phyloP scores from a whole-genome alignment of 2,329 filamentous ascomycete species.

The Lecanosticta acicola region DNA sequence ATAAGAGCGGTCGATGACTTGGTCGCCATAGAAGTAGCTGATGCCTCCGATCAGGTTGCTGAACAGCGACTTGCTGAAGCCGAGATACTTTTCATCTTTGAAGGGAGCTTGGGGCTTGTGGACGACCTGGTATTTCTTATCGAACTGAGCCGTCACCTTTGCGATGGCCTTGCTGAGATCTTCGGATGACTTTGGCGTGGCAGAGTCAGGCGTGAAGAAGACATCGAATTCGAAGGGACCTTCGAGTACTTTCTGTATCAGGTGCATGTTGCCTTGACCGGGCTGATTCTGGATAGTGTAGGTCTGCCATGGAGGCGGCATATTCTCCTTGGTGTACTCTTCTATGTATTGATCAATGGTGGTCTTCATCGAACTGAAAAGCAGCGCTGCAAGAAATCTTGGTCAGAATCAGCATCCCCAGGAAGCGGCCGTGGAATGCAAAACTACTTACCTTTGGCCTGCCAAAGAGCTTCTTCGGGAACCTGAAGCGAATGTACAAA shows the following conservation, averaged over 20 bases:
- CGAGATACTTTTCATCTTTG: slow-evolving; percentile 62
- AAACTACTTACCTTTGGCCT: slow-evolving; percentile 57
- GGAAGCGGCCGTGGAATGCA: background rate
- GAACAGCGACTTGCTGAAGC: slow-evolving; percentile 83
- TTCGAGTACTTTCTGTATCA: slow-evolving; percentile 87
- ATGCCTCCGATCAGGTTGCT: slow-evolving; percentile 92
- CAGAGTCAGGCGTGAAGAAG: slow-evolving; percentile 76
- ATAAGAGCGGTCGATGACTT: slow-evolving; percentile 83
- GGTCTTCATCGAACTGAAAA: slow-evolving; percentile 60
- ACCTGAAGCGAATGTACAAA: slow-evolving; percentile 66
- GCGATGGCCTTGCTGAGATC: slow-evolving; percentile 67
- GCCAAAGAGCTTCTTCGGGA: slow-evolving; percentile 70
- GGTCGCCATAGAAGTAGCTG: slow-evolving; percentile 88
- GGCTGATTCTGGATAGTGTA: slow-evolving; percentile 71
- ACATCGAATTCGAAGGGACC: slow-evolving; percentile 90
- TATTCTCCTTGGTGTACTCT: slow-evolving; percentile 57
- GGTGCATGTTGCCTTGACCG: slow-evolving; percentile 70
- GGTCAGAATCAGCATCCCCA: slow-evolving; percentile 29
- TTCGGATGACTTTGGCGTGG: slow-evolving; percentile 37
- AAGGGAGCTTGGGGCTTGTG: slow-evolving; percentile 75
- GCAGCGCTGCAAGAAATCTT: slow-evolving; percentile 46
- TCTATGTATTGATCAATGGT: slow-evolving; percentile 55
- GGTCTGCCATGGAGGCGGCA: slow-evolving; percentile 76
- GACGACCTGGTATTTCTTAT: slow-evolving; percentile 65
- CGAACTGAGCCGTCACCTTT: slow-evolving; percentile 61